phyloP scores from a whole-genome alignment of 1,284 basidiomycete genomes.

The Neonothopanus nambi region DNA sequence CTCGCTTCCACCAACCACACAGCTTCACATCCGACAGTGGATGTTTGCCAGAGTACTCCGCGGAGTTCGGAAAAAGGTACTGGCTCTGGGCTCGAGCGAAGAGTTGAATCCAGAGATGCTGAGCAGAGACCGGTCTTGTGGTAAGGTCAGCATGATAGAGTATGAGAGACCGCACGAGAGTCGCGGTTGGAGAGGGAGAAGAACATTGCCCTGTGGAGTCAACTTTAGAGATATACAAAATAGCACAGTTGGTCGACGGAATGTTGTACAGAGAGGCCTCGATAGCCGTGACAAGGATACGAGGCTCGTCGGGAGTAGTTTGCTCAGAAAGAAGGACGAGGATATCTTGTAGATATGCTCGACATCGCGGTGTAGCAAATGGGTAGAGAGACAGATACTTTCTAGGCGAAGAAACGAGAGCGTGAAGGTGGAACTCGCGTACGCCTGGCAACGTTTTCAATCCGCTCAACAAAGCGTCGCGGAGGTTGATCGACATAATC shows the following conservation, averaged over 20 bases:
- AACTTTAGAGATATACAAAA: constrained; percentile 93
- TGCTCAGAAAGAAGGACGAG: constrained; percentile 74
- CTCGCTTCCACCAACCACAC: constrained; percentile 91
- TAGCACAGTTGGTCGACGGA: constrained; percentile 64
- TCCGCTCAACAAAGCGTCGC: constrained; percentile 63
- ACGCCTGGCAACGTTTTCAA: constrained; percentile 62
- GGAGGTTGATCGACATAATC: constrained; percentile 40
- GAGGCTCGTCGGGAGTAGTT: constrained; percentile 40
- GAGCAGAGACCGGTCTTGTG: constrained; percentile 57
- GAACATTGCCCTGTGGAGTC: constrained; percentile 85
- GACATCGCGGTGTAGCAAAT: constrained; percentile 65
- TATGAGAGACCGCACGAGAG: constrained; percentile 71
- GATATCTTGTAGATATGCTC: constrained; percentile 71
- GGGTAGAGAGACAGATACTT: constrained; percentile 74
- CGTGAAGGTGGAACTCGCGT: constrained; percentile 72
- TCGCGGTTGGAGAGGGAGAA: constrained; percentile 61
- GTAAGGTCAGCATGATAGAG: constrained; percentile 67
- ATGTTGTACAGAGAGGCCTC: constrained; percentile 82
- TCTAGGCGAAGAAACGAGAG: constrained; percentile 71
- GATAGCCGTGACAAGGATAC: constrained; percentile 76
- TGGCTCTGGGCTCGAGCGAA: constrained; percentile 91
- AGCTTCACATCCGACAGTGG: constrained; percentile 80
- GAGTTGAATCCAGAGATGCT: constrained; percentile 78
- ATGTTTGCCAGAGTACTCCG: constrained; percentile 71
- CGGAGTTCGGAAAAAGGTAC: constrained; percentile 94